These are phyloP conservation scores for Suhomyces panamericanus DNA, from an alignment of 1,139 yeast species.

Conservation along the genomic window DNA sequence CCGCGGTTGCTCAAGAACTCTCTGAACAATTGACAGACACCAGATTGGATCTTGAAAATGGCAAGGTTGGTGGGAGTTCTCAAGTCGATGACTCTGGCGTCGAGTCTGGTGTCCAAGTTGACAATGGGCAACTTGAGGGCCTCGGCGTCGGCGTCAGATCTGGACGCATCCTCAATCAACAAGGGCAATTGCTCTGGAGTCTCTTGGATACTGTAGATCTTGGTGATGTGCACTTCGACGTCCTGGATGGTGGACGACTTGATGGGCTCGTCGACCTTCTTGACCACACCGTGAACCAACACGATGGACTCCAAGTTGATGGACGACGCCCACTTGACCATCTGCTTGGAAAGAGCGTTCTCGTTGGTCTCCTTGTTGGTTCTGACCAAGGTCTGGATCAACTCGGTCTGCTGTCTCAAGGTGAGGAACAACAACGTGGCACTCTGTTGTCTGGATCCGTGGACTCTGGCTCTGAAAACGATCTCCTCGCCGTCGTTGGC, in stretches of 20 bases:
- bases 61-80: constrained; percentile 98
- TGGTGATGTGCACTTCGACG: constrained; percentile 75
- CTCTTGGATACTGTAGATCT: constrained; percentile 75
- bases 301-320: constrained; percentile 90
- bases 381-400: constrained; percentile 83
- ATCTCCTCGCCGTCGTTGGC: constrained; percentile 78
- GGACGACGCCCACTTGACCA: constrained; percentile 94
- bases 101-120: constrained; percentile 93
- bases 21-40: constrained; percentile 83
- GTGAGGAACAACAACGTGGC: constrained; percentile 90
- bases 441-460: constrained; percentile 91
- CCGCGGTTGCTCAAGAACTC: constrained; percentile 71
- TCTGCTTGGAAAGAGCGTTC: constrained; percentile 78
- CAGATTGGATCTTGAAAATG: constrained; percentile 89
- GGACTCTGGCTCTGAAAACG: constrained; percentile 89
- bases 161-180: constrained; percentile 91
- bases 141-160: constrained; percentile 95
- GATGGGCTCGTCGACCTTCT: constrained; percentile 81
- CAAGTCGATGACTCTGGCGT: constrained; percentile 90
- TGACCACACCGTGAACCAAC: constrained; percentile 80
- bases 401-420: constrained; percentile 82
- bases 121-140: constrained; percentile 89
- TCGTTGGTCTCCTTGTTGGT: constrained; percentile 56
- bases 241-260: constrained; percentile 92
- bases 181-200: constrained; percentile 94